phyloP scores from a whole-genome alignment of 164 flowering plant genomes.

The Liquidambar formosana region DNA sequence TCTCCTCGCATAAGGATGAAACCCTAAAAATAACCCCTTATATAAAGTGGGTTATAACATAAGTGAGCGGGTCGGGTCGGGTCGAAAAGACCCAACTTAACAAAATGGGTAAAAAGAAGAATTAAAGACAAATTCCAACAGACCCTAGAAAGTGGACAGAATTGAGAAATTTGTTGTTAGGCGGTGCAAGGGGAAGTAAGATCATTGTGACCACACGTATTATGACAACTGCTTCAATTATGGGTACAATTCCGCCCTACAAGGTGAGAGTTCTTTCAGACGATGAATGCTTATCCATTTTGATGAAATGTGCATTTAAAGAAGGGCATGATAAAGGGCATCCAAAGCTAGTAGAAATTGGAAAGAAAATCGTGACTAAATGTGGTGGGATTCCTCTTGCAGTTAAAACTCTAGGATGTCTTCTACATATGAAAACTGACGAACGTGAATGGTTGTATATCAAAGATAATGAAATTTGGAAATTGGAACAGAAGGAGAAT shows the following conservation, averaged over 20 bases:
- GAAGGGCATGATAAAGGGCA: neutral
- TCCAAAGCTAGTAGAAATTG: neutral
- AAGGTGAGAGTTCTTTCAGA: neutral
- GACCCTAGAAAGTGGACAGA: neutral
- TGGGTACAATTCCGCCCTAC: neutral
- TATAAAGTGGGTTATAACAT: no score
- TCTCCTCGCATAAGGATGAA: no score
- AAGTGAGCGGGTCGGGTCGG: no score
- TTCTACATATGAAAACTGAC: no score
- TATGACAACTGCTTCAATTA: neutral
- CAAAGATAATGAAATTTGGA: neutral
- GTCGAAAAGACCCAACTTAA: no score
- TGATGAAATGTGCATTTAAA: conserved; percentile 8
- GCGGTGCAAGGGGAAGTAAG: neutral
- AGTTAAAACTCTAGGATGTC: neutral
- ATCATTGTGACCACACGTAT: neutral
- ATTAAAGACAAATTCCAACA: no score
- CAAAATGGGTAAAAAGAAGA: no score
- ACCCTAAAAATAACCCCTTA: no score
- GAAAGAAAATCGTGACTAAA: no score
- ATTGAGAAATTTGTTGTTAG: neutral
- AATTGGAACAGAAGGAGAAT: neutral
- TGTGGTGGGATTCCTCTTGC: neutral
- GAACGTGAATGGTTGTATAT: no score
- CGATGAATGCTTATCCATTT: neutral